Evolutionary conservation across 73 alveolate genomes (phyloP), one percentile per base, ranked within the genome.

Genomic region (Paraurostyla sp.): DNA sequence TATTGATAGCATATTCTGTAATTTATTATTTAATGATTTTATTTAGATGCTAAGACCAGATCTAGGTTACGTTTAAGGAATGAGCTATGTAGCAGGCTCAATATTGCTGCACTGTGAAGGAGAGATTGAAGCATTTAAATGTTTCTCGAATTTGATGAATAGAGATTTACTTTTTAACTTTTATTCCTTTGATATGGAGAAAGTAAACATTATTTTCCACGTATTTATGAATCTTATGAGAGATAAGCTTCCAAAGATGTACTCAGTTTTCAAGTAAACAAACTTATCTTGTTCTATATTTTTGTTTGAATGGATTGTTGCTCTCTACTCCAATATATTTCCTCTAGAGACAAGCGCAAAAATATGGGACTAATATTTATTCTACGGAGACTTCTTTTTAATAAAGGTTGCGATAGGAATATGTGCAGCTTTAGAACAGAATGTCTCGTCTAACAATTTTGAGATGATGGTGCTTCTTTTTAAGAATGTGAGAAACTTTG

Each of bases 31-130:
- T n/a, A 45, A 22, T 23, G 13, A 48, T 48, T 23, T 46, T 23
- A 16, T 73, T 18, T 92, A 81, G 91, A 68, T 95, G 54, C 93
- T 93, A 32, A 73, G 99, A 43, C 99, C 99, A n/a, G 99, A 96
- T 84, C 84, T 95, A 25, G 99, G 99, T 13, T 96, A 96, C 86
- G 96, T 94, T 2, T 94, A 96, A 81, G 99, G 99, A 30, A 93
- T 96, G 97, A 63, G 94, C 46, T 96, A 89, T 83, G 92, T 96
- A 0, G 99, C 98, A 0, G 99, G 94, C n/a, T 84, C 94, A 7
- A 71, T 96, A 36, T 71, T 96, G 40, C 71, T 96, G 49, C 94
- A 96, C 83, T 81, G 69, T 40, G 90, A 92, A 93, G 97, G 89
- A 36, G 96, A 92, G 85, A 83, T 71, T 49, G 93, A 88, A 65